A percentile compares a stretch with the other conserved stretches of the same genome.
phyloP scores from a whole-genome alignment of 768 basidiomycete genomes.

The Pulveroboletus frians region DNA sequence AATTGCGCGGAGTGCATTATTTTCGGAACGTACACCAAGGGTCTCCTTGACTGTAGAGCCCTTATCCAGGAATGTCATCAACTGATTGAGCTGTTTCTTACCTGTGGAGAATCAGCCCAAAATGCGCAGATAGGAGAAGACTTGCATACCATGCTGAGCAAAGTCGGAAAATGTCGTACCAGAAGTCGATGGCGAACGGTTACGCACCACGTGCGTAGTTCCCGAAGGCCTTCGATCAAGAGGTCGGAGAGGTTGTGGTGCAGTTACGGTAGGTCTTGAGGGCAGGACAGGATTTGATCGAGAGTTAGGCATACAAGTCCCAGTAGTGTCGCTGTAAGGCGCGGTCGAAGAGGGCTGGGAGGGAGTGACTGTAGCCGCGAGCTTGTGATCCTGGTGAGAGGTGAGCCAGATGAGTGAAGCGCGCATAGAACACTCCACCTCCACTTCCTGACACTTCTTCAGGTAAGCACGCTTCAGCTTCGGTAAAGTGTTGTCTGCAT shows the following conservation, averaged over 20 bases:
- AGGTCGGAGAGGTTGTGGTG: conserved; percentile 71
- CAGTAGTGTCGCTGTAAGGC: conserved; percentile 30
- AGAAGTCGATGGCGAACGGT: conserved; percentile 77
- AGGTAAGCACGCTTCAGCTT: conserved; percentile 74
- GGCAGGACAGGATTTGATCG: conserved; percentile 44
- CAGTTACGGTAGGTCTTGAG: conserved; percentile 52
- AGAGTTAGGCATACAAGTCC: conserved; percentile 31
- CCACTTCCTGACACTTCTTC: conserved; percentile 84
- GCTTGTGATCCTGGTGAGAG: conserved; percentile 56
- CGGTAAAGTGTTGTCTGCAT: conserved; percentile 72
- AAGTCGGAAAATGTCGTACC: conserved; percentile 81
- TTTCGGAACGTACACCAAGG: conserved; percentile 52
- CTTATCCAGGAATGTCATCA: conserved; percentile 83
- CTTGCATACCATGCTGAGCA: conserved; percentile 63
- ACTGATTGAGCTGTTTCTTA: conserved; percentile 80
- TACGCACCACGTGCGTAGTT: conserved; percentile 47
- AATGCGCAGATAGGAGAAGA: background rate
- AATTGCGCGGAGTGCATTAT: conserved; percentile 65
- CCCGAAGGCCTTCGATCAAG: conserved; percentile 71
- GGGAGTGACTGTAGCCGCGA: conserved; percentile 35
- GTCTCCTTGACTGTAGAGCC: conserved; percentile 59
- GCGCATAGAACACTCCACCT: conserved; percentile 43
- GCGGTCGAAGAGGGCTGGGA: conserved; percentile 27
- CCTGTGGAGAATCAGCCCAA: conserved; percentile 36
- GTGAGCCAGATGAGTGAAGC: conserved; percentile 7